phyloP scores from a whole-genome alignment of 768 basidiomycete species.

The Psilocybe tampanensis region DNA sequence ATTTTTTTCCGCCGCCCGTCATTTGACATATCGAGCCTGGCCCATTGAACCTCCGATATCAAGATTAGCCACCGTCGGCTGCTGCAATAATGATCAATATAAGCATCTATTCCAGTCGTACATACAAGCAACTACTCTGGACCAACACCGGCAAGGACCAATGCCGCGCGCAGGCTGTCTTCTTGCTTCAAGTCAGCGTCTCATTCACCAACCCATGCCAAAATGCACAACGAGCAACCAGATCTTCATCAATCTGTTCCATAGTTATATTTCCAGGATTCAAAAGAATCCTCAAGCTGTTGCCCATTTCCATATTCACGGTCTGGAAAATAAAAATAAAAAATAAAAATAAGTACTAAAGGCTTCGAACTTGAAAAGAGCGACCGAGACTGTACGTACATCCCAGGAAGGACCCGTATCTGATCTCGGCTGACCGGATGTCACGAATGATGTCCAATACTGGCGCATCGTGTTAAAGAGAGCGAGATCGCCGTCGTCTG shows the following conservation, averaged over 20 bases:
- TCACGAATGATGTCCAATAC: slow-evolving; percentile 43
- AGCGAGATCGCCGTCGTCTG: slow-evolving; percentile 27
- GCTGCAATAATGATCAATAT: too few relatives aligned
- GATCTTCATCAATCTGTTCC: slow-evolving; percentile 7
- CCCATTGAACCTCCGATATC: too few relatives aligned
- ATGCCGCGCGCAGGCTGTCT: not conserved
- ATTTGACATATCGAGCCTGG: too few relatives aligned
- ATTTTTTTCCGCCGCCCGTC: too few relatives aligned
- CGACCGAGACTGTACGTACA: slow-evolving; percentile 26
- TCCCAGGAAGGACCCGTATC: slow-evolving; percentile 25
- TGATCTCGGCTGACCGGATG: slow-evolving; percentile 31
- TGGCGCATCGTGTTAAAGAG: slow-evolving; percentile 41
- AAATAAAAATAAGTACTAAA: too few relatives aligned
- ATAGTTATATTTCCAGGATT: slow-evolving; percentile 12
- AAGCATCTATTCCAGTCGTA: too few relatives aligned
- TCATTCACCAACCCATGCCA: slow-evolving; percentile 18
- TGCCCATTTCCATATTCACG: not conserved
- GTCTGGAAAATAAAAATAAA: slow-evolving; percentile 6
- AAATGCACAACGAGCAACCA: slow-evolving; percentile 16
- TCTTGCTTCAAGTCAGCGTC: slow-evolving; percentile 13
- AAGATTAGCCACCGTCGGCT: too few relatives aligned
- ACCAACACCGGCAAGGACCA: too few relatives aligned
- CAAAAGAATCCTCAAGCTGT: slow-evolving; percentile 14
- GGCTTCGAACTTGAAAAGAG: too few relatives aligned
- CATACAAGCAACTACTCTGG: too few relatives aligned